phyloP scores from a whole-genome alignment of 257 asterid genomes.

The Forsythia suspensa region DNA sequence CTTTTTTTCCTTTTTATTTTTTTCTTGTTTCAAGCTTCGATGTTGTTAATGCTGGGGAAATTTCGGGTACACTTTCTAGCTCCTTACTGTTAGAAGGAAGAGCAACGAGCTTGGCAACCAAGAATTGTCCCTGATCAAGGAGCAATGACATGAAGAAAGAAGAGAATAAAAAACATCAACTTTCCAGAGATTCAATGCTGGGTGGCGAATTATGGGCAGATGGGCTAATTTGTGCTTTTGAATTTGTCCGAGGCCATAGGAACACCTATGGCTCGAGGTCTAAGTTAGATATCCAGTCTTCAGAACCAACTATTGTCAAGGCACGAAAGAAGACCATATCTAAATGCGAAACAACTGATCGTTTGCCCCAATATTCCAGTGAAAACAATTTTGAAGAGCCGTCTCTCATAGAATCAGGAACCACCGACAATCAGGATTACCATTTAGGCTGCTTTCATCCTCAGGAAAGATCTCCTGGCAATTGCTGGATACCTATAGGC shows the following conservation, averaged over 20 bases:
- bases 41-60: neutral
- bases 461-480: constrained; percentile 33
- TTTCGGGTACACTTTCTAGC: constrained; percentile 16
- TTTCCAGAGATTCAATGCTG: constrained; percentile 32
- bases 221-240: constrained; percentile 53
- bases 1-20: neutral
- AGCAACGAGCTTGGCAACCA: constrained; percentile 13
- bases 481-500: constrained; percentile 49
- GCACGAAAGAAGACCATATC: constrained; percentile 2
- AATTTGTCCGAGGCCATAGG: constrained; percentile 31
- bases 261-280: constrained; percentile 22
- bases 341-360: neutral
- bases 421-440: constrained; percentile 5
- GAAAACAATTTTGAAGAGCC: neutral
- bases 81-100: constrained; percentile 15
- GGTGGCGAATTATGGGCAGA: constrained; percentile 41
- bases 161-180: constrained; percentile 28
- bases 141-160: constrained; percentile 26
- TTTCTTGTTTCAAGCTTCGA: neutral
- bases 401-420: constrained; percentile 12
- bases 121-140: constrained; percentile 24
- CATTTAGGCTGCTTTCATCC: constrained; percentile 28
- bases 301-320: constrained; percentile 18
- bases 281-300: constrained; percentile 12
- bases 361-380: neutral